Conservation (phyloP, 768 basidiomycete genomes). For the Multifurca ochricompacta region DNA sequence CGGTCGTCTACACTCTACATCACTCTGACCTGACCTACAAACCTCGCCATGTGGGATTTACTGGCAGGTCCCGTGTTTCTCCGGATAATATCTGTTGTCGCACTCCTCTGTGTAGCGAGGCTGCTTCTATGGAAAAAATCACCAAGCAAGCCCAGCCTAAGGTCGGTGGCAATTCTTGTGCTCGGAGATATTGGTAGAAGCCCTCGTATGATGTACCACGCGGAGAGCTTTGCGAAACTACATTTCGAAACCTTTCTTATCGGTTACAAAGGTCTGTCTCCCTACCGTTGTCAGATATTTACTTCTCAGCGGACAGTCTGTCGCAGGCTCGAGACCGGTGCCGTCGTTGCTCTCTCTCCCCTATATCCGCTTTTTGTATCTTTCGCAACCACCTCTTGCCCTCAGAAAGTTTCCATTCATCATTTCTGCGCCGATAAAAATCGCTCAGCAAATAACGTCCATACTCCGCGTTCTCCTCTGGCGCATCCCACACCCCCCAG, state of each 20-base stretch:
- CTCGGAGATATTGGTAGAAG: conserved; percentile 94
- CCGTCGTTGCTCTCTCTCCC: conserved; percentile 63
- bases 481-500: conserved; percentile 56
- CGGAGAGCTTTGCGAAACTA: conserved; percentile 80
- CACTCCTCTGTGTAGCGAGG: conserved; percentile 1
- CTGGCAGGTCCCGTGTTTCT: neutral
- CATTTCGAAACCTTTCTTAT: conserved; percentile 74
- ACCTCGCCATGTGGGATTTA: neutral
- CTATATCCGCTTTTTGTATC: conserved; percentile 55
- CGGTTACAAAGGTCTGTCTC: conserved; percentile 66
- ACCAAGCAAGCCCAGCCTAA: conserved; percentile 30
- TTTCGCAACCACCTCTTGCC: conserved; percentile 53
- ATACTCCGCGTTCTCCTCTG: conserved; percentile 58
- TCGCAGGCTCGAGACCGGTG: conserved; percentile 66
- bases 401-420: conserved; percentile 54
- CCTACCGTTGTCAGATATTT: neutral
- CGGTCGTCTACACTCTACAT: too few relatives aligned
- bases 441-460: conserved; percentile 56
- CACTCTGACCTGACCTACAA: too few relatives aligned
- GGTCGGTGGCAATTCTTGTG: conserved; percentile 83
- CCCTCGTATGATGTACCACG: conserved; percentile 98
- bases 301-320: neutral
- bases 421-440: conserved; percentile 74
- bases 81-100: neutral
- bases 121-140: neutral